Evolutionary conservation across 2,329 filamentous ascomycete genomes (phyloP).

Genomic region (Ascochyta lentis): DNA sequence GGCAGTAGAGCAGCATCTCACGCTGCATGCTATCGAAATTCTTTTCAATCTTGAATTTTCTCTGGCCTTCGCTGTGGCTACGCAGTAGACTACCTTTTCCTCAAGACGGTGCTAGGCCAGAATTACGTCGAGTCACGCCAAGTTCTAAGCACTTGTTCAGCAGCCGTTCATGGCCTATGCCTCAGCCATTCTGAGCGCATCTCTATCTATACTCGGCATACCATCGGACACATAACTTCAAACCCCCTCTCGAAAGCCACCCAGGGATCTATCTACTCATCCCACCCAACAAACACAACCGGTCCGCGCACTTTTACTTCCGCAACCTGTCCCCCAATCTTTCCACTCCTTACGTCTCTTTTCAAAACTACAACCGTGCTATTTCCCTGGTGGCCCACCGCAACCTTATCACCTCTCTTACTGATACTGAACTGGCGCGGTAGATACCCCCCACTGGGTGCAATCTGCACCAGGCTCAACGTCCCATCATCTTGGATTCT

Average conservation of each 20-base stretch:
- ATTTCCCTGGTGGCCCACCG: slow-evolving; percentile 68
- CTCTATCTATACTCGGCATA: too few species aligned
- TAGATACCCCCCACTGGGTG: slow-evolving; percentile 66
- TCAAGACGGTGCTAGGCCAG: too few species aligned
- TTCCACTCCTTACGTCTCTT: slow-evolving; percentile 65
- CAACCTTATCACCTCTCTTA: slow-evolving; percentile 66
- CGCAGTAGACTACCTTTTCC: too few species aligned
- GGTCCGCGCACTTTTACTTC: slow-evolving; percentile 7
- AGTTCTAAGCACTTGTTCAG: too few species aligned
- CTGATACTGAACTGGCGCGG: slow-evolving; percentile 74
- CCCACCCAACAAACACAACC: slow-evolving; percentile 23
- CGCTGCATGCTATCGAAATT: too few species aligned
- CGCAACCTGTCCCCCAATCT: slow-evolving; percentile 48
- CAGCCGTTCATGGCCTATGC: too few species aligned
- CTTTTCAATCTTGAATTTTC: too few species aligned
- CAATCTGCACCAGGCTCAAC: slow-evolving; percentile 62
- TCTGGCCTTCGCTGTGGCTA: too few species aligned
- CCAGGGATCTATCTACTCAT: slow-evolving; percentile 6
- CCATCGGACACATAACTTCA: too few species aligned
- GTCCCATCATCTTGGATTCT: slow-evolving; percentile 53
- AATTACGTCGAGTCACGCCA: too few species aligned
- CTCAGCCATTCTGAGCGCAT: too few species aligned
- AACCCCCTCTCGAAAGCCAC: neutral
- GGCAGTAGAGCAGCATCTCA: too few species aligned
- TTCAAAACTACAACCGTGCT: slow-evolving; percentile 66